Conservation (phyloP, 257 asterid species). For the Thymus mandschuricus region DNA sequence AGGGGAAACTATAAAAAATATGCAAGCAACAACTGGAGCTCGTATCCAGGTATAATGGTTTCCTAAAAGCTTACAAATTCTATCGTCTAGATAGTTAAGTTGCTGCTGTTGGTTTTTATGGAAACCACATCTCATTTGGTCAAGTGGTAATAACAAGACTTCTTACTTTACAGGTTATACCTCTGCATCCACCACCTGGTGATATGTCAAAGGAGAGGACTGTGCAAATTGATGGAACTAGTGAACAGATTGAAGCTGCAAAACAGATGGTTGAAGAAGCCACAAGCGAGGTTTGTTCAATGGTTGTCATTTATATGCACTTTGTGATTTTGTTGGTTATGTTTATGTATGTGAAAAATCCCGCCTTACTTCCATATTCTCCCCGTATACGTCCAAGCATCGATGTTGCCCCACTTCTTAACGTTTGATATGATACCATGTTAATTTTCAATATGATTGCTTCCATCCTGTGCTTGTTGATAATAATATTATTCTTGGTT, state of each 20-base stretch:
- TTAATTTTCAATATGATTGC: slow-evolving; percentile 12
- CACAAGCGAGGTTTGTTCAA: slow-evolving; percentile 75
- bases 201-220: slow-evolving; percentile 84
- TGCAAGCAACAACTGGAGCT: slow-evolving; percentile 92
- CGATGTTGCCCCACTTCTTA: background rate
- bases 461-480: slow-evolving; percentile 2
- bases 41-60: slow-evolving; percentile 68
- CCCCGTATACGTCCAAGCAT: background rate
- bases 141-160: background rate
- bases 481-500: background rate
- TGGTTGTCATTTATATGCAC: slow-evolving; percentile 29
- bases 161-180: slow-evolving; percentile 60
- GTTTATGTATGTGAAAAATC: background rate
- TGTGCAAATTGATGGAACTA: slow-evolving; percentile 78
- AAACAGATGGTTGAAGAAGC: slow-evolving; percentile 80
- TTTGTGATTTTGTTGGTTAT: slow-evolving; percentile 9
- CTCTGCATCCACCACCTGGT: slow-evolving; percentile 89
- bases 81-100: background rate
- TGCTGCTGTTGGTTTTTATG: background rate
- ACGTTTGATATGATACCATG: slow-evolving; percentile 1
- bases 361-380: background rate
- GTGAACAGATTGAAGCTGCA: slow-evolving; percentile 86
- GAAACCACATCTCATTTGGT: background rate
- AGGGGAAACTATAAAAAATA: slow-evolving; percentile 89
- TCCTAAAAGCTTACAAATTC: background rate